Percentiles rank a stretch among this genome's conserved stretches.
Evolutionary conservation across 352 stramenopile genomes (phyloP).

Genomic region (Phytophthora crassamura): DNA sequence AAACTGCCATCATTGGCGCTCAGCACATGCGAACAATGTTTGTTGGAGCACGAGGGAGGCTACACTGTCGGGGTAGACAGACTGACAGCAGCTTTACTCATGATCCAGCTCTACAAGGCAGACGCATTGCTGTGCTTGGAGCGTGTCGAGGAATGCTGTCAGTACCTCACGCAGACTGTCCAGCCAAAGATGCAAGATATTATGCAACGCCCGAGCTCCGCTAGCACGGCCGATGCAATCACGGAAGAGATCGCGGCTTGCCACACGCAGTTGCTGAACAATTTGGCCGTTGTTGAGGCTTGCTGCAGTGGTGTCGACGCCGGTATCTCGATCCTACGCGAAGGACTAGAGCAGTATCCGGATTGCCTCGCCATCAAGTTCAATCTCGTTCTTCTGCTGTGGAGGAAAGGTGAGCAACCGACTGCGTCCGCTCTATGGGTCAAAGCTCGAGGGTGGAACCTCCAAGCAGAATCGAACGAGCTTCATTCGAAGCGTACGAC

Average conservation of each 20-base stretch:
- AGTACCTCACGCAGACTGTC: slow-evolving; percentile 45
- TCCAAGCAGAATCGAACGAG: slow-evolving; percentile 39
- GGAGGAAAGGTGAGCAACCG: slow-evolving; percentile 54
- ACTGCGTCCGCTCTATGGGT: slow-evolving; percentile 73
- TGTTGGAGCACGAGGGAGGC: slow-evolving; percentile 12
- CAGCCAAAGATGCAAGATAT: slow-evolving; percentile 37
- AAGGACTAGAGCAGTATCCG: slow-evolving; percentile 54
- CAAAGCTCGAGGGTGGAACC: slow-evolving; percentile 61
- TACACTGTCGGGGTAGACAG: background rate
- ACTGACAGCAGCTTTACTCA: slow-evolving; percentile 6
- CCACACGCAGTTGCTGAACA: slow-evolving; percentile 77
- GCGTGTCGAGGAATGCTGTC: slow-evolving; percentile 61
- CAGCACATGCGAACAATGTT: slow-evolving; percentile 43
- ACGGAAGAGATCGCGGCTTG: slow-evolving; percentile 41
- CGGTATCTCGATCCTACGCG: slow-evolving; percentile 51
- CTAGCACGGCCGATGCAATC: background rate
- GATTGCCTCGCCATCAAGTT: slow-evolving; percentile 56
- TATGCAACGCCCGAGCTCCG: slow-evolving; percentile 3
- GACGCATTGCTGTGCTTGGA: slow-evolving; percentile 83
- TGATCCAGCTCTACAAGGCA: slow-evolving; percentile 70
- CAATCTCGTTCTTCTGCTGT: slow-evolving; percentile 82
- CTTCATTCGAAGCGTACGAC: background rate
- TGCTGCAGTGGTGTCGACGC: slow-evolving; percentile 48
- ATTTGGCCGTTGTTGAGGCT: slow-evolving; percentile 62
- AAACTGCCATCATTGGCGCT: slow-evolving; percentile 60